A percentile compares a stretch with the other conserved stretches of the same genome.
These are phyloP conservation scores for Fusarium globosum DNA, from an alignment of 2,329 filamentous ascomycete species.

Conservation along the genomic window DNA sequence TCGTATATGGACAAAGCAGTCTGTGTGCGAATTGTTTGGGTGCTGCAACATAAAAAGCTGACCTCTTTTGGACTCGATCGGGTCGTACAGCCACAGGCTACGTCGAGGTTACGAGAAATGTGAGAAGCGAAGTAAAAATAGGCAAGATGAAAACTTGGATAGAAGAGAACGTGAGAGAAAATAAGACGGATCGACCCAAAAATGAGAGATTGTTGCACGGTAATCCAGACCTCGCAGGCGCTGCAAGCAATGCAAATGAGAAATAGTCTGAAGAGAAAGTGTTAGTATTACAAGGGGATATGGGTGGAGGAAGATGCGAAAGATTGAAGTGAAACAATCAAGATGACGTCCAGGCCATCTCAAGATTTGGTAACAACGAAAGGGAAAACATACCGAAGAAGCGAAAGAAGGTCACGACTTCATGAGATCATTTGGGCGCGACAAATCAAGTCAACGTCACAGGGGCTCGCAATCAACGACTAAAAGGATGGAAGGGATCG, in stretches of 20 bases:
- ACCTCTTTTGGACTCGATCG: conserved; percentile 26
- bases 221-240: conserved; percentile 41
- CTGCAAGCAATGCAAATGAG: conserved; percentile 34
- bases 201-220: conserved; percentile 37
- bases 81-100: conserved; percentile 39
- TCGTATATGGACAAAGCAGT: conserved; percentile 39
- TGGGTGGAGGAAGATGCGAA: conserved; percentile 1
- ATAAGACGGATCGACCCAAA: conserved; percentile 34
- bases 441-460: conserved; percentile 15
- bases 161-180: conserved; percentile 36
- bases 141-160: conserved; percentile 17
- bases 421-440: conserved; percentile 13
- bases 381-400: conserved; percentile 24
- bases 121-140: conserved; percentile 7
- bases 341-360: conserved; percentile 24
- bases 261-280: conserved; percentile 33
- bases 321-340: conserved; percentile 34
- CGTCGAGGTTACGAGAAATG: conserved; percentile 31
- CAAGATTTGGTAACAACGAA: conserved; percentile 5
- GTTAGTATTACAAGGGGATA: conserved; percentile 33
- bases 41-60: conserved; percentile 42
- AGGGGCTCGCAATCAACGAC: conserved; percentile 39
- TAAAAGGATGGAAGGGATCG: conserved; percentile 8
- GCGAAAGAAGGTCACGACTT: conserved; percentile 17
- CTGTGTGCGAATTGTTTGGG: conserved; percentile 38